Conservation (phyloP, 2,329 filamentous ascomycete species). For the Sporothrix humicola region DNA sequence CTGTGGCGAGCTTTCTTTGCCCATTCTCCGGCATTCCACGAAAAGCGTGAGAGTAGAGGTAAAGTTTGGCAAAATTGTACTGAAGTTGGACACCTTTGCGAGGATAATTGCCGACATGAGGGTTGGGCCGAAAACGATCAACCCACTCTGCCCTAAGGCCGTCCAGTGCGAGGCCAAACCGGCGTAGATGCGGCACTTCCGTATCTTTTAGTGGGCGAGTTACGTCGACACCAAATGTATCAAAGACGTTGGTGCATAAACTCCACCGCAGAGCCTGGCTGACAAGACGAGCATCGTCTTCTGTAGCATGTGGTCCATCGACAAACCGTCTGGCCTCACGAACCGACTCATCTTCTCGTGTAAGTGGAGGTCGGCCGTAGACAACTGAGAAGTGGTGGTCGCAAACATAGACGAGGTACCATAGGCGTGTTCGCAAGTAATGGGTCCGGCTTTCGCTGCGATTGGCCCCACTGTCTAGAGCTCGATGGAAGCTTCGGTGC, state of each 20-base stretch:
- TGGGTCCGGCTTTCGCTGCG: neutral
- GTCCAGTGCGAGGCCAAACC: conserved; percentile 40
- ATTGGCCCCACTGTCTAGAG: neutral
- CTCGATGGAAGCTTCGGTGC: conserved; percentile 9
- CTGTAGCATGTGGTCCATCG: conserved; percentile 30
- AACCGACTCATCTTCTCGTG: conserved; percentile 24
- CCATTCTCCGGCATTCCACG: conserved; percentile 38
- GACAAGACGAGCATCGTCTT: conserved; percentile 37
- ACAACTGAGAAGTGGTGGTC: conserved; percentile 32
- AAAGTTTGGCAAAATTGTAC: conserved; percentile 46
- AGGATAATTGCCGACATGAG: conserved; percentile 45
- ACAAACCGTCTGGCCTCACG: conserved; percentile 26
- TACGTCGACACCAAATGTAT: conserved; percentile 31
- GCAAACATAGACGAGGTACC: conserved; percentile 30
- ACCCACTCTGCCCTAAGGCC: conserved; percentile 39
- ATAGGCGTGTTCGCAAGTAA: conserved; percentile 24
- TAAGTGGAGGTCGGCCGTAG: conserved; percentile 37
- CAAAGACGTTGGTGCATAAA: conserved; percentile 35
- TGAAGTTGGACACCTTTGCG: conserved; percentile 44
- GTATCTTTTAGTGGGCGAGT: conserved; percentile 35
- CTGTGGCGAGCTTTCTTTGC: neutral
- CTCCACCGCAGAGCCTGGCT: conserved; percentile 38
- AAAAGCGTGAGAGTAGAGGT: conserved; percentile 45
- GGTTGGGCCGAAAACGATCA: conserved; percentile 39
- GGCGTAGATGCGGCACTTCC: conserved; percentile 37